Evolutionary conservation across 2,329 filamentous ascomycete species (phyloP), one percentile per base, ranked within the genome.

Genomic region (Diaporthe vaccinii): DNA sequence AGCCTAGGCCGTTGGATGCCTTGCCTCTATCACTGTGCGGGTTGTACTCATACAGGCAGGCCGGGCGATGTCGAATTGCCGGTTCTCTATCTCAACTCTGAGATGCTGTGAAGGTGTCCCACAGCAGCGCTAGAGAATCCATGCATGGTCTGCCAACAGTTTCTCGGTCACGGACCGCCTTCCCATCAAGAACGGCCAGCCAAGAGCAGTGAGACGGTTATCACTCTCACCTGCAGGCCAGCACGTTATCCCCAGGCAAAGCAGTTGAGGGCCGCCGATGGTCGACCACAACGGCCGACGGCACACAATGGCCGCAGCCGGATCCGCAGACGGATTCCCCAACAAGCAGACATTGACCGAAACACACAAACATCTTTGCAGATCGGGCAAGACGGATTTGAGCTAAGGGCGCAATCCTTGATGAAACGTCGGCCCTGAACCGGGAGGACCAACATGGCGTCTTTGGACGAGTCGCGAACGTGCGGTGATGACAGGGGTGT

Each of bases 361-460:
- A 25, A 20, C 44, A 39, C 22, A 69, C 34, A 69, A 49, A 28
- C n/a, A 55, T 31, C 49, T 34, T 41, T 20, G 31, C 34, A 28
- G 34, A 41, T 22, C 46, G 49, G 25, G 15, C 22, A 69, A n/a
- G 34, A 53, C n/a, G 49, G 34, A 25, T 34, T 28, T 17, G 36
- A 69, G 65, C 34, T 20, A 69, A 69, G 8, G 34, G 34, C 65
- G 22, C n/a, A 55, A 69, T 55, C 65, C 65, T 39, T 41, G 34
- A 69, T 69, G 65, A 69, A 69, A 69, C 65, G 25, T 41, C n/a
- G 46, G 55, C 20, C 65, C 65, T 69, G 65, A 55, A 39, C n/a
- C 49, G 62, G 51, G 34, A 55, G 34, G 34, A 55, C 34, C 49
- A 41, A 28, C 34, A 55, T 55, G 65, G 65, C 49, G 65, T 55